Percentiles rank a stretch among this genome's conserved stretches.
phyloP scores from a whole-genome alignment of 2,329 filamentous ascomycete species.

The Rasamsonia emersonii region DNA sequence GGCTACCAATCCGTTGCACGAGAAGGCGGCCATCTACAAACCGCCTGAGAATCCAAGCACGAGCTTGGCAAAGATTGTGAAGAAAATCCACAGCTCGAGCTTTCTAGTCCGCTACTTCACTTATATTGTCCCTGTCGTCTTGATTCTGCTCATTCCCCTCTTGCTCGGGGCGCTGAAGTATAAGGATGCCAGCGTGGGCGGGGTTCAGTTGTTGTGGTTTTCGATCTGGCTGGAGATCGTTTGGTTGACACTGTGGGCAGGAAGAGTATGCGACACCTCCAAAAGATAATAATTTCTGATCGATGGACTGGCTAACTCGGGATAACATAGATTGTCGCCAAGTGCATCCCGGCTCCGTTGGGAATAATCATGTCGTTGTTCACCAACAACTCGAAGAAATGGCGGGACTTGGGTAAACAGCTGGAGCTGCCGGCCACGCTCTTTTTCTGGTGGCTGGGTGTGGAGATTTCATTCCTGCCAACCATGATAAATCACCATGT shows the following conservation, averaged over 20 bases:
- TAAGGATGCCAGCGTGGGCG: conserved; percentile 57
- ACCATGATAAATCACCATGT: conserved; percentile 62
- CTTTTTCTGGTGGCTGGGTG: conserved; percentile 86
- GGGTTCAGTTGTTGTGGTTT: conserved; percentile 79
- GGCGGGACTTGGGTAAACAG: conserved; percentile 78
- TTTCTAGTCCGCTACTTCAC: conserved; percentile 61
- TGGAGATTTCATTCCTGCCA: conserved; percentile 77
- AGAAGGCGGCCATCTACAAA: conserved; percentile 56
- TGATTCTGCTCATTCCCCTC: conserved; percentile 59
- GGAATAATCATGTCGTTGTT: conserved; percentile 62
- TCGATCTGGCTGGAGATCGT: conserved; percentile 91
- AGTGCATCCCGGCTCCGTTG: conserved; percentile 54
- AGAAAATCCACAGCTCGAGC: conserved; percentile 56
- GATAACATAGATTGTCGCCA: conserved; percentile 47
- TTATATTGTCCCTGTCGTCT: conserved; percentile 58
- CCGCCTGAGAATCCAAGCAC: conserved; percentile 56
- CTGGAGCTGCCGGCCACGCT: conserved; percentile 77
- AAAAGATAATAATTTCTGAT: not conserved
- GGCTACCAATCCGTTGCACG: conserved; percentile 60
- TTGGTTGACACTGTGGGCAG: conserved; percentile 85
- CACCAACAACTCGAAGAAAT: conserved; percentile 85
- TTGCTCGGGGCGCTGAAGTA: conserved; percentile 56
- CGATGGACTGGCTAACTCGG: not conserved
- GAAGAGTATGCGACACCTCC: conserved; percentile 35
- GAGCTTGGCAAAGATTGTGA: conserved; percentile 55